Base-by-base conservation (phyloP, 2,329 filamentous ascomycete species). In the Trichoderma pleuroti region DNA sequence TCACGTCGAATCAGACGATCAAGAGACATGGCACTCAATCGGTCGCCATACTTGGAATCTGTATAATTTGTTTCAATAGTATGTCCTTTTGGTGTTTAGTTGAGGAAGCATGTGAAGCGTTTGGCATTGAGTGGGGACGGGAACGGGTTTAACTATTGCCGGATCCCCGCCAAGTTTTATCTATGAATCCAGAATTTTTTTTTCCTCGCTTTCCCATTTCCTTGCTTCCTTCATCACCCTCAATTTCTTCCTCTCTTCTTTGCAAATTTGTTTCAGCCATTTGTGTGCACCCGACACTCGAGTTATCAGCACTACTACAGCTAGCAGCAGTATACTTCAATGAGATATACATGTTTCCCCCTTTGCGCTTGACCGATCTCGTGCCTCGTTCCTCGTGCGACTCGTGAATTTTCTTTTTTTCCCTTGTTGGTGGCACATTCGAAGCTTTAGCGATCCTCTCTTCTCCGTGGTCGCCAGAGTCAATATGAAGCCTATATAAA, bases 381-480 rank as follows among this genome's bases (percentile, higher is more conserved):
- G 66, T 68, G 54, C 65, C 52, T 52, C 39, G 66, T 68, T 36
- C 65, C 52, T 42, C 21, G 24, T 60, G n/a, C 66, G 36, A 61
- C 46, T 18, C 39, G 66, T 68, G 66, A 70, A 70, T 56, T 30
- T 68, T 54, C 26, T 28, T 30, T 28, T 18, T 24, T n/a, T 28
- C 18, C 26, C 21, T 18, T 21, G 28, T 36, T 34, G 59, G 70
- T 81, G 92, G 93, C 92, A 90, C 92, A 92, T 92, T 96, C 93
- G 93, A 96, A 96, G 93, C 93, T 94, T 93, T 92, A 84, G 86
- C 86, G 90, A 86, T 82, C 85, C 84, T 85, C 80, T 85, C 81
- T 74, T 75, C 62, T 65, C 87, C 81, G 88, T 93, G 90, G 88
- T 91, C 90, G 88, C 85, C 79, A 92, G 86, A 93, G 92, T 95